Percentiles rank a stretch among this genome's conserved stretches.
phyloP scores from a whole-genome alignment of 768 basidiomycete species.

The Kwoniella mangroviensis region DNA sequence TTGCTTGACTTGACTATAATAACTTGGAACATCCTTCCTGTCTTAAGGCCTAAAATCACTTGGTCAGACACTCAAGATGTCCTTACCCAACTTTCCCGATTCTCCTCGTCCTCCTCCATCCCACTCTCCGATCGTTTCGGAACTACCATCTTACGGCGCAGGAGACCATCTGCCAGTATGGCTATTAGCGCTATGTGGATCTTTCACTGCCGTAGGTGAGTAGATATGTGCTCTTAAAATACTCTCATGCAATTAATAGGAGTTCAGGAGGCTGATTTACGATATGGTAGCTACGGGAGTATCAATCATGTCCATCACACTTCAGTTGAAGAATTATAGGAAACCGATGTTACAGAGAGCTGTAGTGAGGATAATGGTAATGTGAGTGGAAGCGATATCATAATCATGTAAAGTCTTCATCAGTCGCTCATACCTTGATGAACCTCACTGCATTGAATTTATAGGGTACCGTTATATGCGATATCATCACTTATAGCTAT shows the following conservation, averaged over 20 bases:
- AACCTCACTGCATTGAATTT: no score
- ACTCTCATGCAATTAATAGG: not conserved
- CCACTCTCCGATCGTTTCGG: slow-evolving; percentile 22
- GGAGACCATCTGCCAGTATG: slow-evolving; percentile 52
- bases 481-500: slow-evolving; percentile 89
- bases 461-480: slow-evolving; percentile 76
- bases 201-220: slow-evolving; percentile 55
- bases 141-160: slow-evolving; percentile 39
- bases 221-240: not conserved
- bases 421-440: no score
- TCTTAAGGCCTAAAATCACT: no score
- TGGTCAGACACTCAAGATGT: slow-evolving; percentile 27
- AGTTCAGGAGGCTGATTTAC: not conserved
- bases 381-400: slow-evolving; percentile 63
- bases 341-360: slow-evolving; percentile 65
- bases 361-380: slow-evolving; percentile 93
- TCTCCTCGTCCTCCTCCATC: slow-evolving; percentile 17
- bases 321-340: slow-evolving; percentile 58
- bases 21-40: not conserved
- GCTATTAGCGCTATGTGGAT: slow-evolving; percentile 54
- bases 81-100: slow-evolving; percentile 43
- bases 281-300: slow-evolving; percentile 46
- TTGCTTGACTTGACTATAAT: not conserved
- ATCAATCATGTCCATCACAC: slow-evolving; percentile 56
- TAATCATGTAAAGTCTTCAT: no score